Conservation (phyloP, 441 rosid genomes). For the Arabidopsis lyrata region DNA sequence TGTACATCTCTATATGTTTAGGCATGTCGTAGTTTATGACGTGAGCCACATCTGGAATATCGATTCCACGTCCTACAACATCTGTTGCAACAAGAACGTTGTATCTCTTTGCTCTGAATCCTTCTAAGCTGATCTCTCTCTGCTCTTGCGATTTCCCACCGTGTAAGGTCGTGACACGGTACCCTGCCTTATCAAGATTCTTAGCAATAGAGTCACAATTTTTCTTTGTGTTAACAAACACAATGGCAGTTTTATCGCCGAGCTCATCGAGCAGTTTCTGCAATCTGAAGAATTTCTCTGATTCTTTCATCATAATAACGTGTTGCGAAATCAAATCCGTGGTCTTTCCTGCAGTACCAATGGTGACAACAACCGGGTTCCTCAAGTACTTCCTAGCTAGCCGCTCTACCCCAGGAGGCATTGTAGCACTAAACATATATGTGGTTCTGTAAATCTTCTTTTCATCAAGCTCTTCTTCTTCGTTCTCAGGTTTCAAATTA, state of each 20-base stretch:
- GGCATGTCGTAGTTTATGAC: conserved; percentile 97
- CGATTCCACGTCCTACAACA: conserved; percentile 95
- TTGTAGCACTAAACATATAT: conserved; percentile 96
- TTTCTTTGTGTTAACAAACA: conserved; percentile 90
- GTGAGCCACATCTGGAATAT: conserved; percentile 94
- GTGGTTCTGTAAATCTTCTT: conserved; percentile 89
- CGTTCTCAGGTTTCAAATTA: conserved; percentile 93
- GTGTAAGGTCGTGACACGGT: conserved; percentile 89
- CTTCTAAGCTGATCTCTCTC: conserved; percentile 90
- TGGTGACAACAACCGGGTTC: conserved; percentile 92
- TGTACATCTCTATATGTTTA: conserved; percentile 83
- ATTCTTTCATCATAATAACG: conserved; percentile 73
- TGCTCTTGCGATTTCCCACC: conserved; percentile 98
- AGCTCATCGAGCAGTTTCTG: conserved; percentile 85
- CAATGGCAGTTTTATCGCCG: conserved; percentile 85
- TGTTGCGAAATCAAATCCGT: conserved; percentile 88
- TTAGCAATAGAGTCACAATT: conserved; percentile 46
- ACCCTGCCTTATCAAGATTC: conserved; percentile 85
- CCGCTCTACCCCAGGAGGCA: conserved; percentile 96
- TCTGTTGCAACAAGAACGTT: conserved; percentile 95
- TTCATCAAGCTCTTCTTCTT: conserved; percentile 96
- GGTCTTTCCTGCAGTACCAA: conserved; percentile 95
- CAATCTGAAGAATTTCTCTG: conserved; percentile 72
- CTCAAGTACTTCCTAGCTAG: conserved; percentile 94
- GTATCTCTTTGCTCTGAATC: conserved; percentile 83